Evolutionary conservation across 2,329 filamentous ascomycete species (phyloP).

Genomic region (Seiridium cupressi): DNA sequence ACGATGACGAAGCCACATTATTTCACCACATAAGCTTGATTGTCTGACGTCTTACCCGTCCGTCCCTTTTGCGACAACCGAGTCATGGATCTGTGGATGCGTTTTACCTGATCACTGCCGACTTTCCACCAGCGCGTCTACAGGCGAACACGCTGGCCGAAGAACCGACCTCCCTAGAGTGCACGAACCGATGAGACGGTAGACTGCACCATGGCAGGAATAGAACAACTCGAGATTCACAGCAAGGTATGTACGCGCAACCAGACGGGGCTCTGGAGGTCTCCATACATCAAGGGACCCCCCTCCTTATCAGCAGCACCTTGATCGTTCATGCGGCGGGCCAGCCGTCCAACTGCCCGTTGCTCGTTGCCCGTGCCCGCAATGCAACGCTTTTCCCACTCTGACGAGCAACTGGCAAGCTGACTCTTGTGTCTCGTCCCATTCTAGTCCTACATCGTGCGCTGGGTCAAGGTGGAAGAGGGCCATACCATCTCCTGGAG

Average conservation of each 20-base stretch:
- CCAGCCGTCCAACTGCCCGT: too few species aligned
- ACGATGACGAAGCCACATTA: not conserved
- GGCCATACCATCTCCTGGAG: constrained; percentile 96
- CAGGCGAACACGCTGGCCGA: not conserved
- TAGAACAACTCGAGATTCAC: constrained; percentile 96
- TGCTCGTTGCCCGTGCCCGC: too few species aligned
- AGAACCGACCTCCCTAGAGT: not conserved
- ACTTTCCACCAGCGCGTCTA: not conserved
- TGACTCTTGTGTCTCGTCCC: not conserved
- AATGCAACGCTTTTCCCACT: too few species aligned
- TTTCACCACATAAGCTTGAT: not conserved
- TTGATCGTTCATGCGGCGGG: too few species aligned
- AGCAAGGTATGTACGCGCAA: constrained; percentile 70
- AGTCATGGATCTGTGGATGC: not conserved
- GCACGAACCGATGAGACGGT: not conserved
- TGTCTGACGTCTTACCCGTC: not conserved
- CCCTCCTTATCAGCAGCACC: not conserved
- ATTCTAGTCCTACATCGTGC: constrained; percentile 87
- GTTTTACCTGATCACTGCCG: too few species aligned
- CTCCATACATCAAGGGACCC: not conserved
- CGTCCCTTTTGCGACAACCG: not conserved
- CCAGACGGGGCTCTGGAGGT: not conserved
- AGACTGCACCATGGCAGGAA: constrained; percentile 70
- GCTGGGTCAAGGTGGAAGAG: constrained; percentile 90
- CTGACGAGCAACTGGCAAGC: not conserved